Conservation (phyloP, 352 stramenopile species). For the Elongisporangium anandrum region DNA sequence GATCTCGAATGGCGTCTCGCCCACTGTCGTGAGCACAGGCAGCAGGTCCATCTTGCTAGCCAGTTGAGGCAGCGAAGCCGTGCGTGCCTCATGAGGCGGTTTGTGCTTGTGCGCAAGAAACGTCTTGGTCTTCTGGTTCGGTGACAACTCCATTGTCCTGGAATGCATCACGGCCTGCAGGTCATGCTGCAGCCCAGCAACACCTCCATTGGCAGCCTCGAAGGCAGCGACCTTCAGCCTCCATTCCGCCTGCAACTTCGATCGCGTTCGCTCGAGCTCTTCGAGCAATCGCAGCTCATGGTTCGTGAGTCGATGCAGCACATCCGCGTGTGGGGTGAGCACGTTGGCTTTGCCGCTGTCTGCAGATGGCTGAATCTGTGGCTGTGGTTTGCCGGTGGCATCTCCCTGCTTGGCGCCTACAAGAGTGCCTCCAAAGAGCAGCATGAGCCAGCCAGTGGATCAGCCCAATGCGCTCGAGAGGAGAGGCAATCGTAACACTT, state of each 20-base stretch:
- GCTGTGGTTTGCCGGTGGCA: constrained; percentile 1
- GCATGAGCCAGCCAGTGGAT: constrained; percentile 18
- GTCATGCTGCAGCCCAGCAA: constrained; percentile 20
- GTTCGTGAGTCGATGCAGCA: constrained; percentile 65
- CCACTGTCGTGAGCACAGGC: constrained; percentile 60
- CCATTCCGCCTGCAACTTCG: constrained; percentile 66
- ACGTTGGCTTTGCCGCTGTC: constrained; percentile 4
- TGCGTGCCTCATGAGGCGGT: neutral
- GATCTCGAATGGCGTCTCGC: constrained; percentile 72
- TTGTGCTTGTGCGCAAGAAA: constrained; percentile 45
- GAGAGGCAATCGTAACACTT: constrained; percentile 5
- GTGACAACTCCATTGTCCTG: constrained; percentile 34
- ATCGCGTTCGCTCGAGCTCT: constrained; percentile 69
- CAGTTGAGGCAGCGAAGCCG: constrained; percentile 3
- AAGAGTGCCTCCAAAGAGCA: constrained; percentile 70
- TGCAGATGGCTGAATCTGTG: neutral
- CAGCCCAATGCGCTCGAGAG: constrained; percentile 5
- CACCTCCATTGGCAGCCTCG: constrained; percentile 24
- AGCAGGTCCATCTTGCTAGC: constrained; percentile 46
- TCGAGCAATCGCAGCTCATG: constrained; percentile 74
- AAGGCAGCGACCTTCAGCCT: constrained; percentile 52
- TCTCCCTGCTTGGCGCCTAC: constrained; percentile 14
- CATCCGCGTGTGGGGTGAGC: constrained; percentile 50
- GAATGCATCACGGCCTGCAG: constrained; percentile 35
- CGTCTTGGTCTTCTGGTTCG: constrained; percentile 38